Percentiles rank a stretch among this genome's conserved stretches.
These are phyloP conservation scores for Acacia confusa DNA, from an alignment of 306 rosid species.

Conservation along the genomic window DNA sequence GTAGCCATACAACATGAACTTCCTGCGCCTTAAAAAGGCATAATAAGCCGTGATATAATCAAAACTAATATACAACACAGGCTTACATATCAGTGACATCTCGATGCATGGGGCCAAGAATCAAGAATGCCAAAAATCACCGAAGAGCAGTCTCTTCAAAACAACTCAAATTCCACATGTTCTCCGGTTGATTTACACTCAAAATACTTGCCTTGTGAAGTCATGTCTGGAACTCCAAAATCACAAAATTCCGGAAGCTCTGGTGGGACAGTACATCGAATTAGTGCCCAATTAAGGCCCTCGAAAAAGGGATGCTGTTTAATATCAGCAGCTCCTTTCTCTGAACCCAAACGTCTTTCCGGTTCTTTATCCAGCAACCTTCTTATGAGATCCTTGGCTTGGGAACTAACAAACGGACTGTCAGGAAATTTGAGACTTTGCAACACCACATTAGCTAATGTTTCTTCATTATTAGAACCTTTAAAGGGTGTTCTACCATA, in stretches of 20 bases:
- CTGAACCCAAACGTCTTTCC: conserved; percentile 72
- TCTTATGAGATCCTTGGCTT: conserved; percentile 79
- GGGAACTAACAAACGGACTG: conserved; percentile 63
- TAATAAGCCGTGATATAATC: conserved; percentile 30
- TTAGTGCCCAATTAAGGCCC: conserved; percentile 88
- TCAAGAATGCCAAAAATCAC: conserved; percentile 38
- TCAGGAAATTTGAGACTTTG: conserved; percentile 76
- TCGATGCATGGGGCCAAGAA: conserved; percentile 22
- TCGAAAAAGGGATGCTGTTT: conserved; percentile 89
- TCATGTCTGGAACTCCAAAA: conserved; percentile 49
- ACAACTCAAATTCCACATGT: conserved; percentile 84
- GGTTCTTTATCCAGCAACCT: conserved; percentile 83
- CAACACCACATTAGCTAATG: conserved; percentile 73
- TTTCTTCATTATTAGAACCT: conserved; percentile 73
- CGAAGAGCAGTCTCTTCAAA: conserved; percentile 39
- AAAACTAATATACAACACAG: conserved; percentile 59
- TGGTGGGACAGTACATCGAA: conserved; percentile 78
- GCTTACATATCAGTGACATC: conserved; percentile 48
- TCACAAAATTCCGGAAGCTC: conserved; percentile 73
- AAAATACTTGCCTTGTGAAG: conserved; percentile 54
- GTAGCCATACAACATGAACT: conserved; percentile 26
- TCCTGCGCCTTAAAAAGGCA: conserved; percentile 34
- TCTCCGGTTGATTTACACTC: conserved; percentile 67
- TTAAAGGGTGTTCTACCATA: conserved; percentile 85
- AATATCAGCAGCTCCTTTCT: conserved; percentile 86